These are phyloP conservation scores for Salix exigua DNA, from an alignment of 345 rosid species.

Conservation along the genomic window DNA sequence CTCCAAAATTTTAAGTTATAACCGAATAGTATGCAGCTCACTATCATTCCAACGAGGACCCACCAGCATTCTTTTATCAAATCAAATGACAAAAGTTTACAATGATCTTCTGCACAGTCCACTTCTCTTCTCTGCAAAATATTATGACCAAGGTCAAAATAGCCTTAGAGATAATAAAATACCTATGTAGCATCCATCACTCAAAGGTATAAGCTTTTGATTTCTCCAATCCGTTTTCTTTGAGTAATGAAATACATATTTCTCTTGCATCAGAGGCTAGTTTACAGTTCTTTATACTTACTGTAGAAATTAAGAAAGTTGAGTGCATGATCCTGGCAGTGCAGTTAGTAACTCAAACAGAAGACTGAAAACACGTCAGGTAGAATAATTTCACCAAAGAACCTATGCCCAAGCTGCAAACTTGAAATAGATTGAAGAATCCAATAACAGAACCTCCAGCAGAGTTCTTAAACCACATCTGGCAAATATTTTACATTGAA, in stretches of 20 bases:
- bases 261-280: not conserved
- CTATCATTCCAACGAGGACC: conserved; percentile 37
- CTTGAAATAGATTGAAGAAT: too few species aligned
- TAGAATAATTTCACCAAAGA: not conserved
- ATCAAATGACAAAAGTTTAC: conserved; percentile 23
- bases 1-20: conserved; percentile 26
- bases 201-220: not conserved
- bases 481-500: not conserved
- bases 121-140: conserved; percentile 17
- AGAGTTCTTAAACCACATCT: too few species aligned
- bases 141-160: conserved; percentile 37
- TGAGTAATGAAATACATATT: not conserved
- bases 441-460: too few species aligned
- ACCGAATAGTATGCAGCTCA: conserved; percentile 35
- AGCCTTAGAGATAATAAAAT: not conserved
- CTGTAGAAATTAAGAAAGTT: not conserved
- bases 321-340: not conserved
- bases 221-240: not conserved
- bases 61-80: conserved; percentile 48
- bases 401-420: not conserved
- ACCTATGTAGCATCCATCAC: not conserved
- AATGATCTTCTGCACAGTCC: conserved; percentile 19
- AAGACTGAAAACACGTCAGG: not conserved
- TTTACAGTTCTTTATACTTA: not conserved
- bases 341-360: not conserved